A percentile compares a stretch with the other conserved stretches of the same genome.
Evolutionary conservation across 2,329 filamentous ascomycete species (phyloP).

Genomic region (Teratosphaeria pseudoeucalypti): DNA sequence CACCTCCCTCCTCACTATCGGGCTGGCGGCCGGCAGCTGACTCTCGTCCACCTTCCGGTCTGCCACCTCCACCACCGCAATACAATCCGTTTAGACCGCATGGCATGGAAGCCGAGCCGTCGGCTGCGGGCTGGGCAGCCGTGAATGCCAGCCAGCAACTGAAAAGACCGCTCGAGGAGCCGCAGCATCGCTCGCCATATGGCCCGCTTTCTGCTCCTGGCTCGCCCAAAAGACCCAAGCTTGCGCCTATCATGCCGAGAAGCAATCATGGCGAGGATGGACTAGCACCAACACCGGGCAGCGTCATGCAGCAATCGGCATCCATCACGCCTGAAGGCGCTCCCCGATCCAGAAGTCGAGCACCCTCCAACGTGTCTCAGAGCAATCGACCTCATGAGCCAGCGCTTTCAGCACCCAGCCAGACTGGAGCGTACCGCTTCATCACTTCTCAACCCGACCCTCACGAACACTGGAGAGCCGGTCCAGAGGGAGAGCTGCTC

Average conservation of each 20-base stretch:
- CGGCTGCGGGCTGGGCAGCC: slow-evolving; percentile 31
- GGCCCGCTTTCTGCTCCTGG: slow-evolving; percentile 21
- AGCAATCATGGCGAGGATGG: slow-evolving; percentile 19
- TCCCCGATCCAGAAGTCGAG: slow-evolving; percentile 19
- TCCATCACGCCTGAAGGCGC: slow-evolving; percentile 6
- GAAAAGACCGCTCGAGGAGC: slow-evolving; percentile 31
- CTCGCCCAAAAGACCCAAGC: slow-evolving; percentile 36
- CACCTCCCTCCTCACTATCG: slow-evolving; percentile 16
- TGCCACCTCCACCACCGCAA: slow-evolving; percentile 10
- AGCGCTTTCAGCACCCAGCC: slow-evolving; percentile 9
- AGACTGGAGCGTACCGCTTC: slow-evolving; percentile 20
- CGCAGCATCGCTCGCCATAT: slow-evolving; percentile 21
- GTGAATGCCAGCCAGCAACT: slow-evolving; percentile 32
- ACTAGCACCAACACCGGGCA: slow-evolving; percentile 7
- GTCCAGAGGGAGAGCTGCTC: slow-evolving; percentile 7
- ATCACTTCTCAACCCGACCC: slow-evolving; percentile 23
- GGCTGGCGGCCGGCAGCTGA: slow-evolving; percentile 20
- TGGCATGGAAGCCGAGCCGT: slow-evolving; percentile 12
- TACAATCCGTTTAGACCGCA: slow-evolving; percentile 11
- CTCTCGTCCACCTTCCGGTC: slow-evolving; percentile 8
- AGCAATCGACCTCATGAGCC: slow-evolving; percentile 14
- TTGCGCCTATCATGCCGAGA: slow-evolving; percentile 30
- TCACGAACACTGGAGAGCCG: slow-evolving; percentile 21
- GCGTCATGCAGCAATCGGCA: slow-evolving; percentile 4
- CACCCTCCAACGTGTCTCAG: slow-evolving; percentile 22